Base-by-base conservation (phyloP, 768 basidiomycete species). In the Naganishia antarctica region DNA sequence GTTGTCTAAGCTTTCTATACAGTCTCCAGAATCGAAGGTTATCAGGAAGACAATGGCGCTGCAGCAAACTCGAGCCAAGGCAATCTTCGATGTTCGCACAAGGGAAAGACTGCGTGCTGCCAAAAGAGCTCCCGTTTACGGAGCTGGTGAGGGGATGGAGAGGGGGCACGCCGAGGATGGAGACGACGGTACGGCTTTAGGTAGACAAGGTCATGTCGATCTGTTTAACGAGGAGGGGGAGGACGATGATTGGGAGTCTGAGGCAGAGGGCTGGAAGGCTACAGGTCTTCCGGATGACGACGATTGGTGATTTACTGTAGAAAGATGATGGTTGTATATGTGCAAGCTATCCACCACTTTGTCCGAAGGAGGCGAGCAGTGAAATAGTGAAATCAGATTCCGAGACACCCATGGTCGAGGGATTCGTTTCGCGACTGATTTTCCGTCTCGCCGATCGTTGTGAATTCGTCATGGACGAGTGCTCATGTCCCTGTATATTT, bases 211-310 rank as follows among this genome's bases (percentile, higher is more conserved):
- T 1, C 18, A 37, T n/a, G 34, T 43, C 9, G 28, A 63, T 29
- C 40, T 26, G 21, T 51, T 45, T 31, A 40, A 25, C 34, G 26
- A 51, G 11, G 49, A 53, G 15, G 48, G 48, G n/a, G 32, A 62
- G 32, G 65, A 66, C 29, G 65, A 66, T 57, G 65, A 66, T 62
- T 66, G 65, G 65, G 65, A 66, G 18, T 61, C 60, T 32, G 65
- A 66, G 18, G 40, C 57, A 6, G 65, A 66, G 21, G 65, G 65
- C 7, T 66, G 65, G 65, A 66, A 66, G 28, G 51, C 34, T 16
- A 45, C 51, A 8, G 65, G 65, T 40, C 40, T 62, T 13, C 47
- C 46, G 5, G 65, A 61, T 50, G 65, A 62, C 29, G 65, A 66
- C 43, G 65, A 66, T 58, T 66, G 65, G 65, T 66, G n/a, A n/a